phyloP scores from a whole-genome alignment of 179 eudicot species.

The Nepenthes alata region DNA sequence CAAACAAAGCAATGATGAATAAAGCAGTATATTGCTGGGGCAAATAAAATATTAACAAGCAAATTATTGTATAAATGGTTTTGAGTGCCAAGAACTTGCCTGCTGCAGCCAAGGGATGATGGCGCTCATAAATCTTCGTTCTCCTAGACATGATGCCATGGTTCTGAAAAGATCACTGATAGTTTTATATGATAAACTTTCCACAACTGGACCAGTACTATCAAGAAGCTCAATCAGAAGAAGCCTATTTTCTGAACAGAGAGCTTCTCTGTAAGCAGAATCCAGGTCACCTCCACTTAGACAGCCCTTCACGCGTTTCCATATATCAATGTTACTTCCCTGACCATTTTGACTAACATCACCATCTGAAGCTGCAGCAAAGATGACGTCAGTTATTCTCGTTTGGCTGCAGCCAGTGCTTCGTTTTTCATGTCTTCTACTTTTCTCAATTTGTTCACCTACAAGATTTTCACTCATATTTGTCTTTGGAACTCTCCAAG shows the following conservation, averaged over 20 bases:
- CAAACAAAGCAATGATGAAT: no score
- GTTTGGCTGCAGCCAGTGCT: constrained; percentile 13
- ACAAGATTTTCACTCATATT: constrained; percentile 26
- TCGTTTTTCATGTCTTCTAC: constrained; percentile 19
- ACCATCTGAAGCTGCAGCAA: constrained; percentile 13
- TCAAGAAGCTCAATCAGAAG: constrained; percentile 57
- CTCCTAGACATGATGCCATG: constrained; percentile 38
- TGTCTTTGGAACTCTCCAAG: constrained; percentile 26
- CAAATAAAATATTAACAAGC: no score
- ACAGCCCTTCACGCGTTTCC: constrained; percentile 41
- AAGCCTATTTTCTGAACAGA: constrained; percentile 43
- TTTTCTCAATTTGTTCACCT: constrained; percentile 21
- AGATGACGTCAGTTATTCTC: constrained; percentile 18
- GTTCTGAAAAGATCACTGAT: constrained; percentile 39
- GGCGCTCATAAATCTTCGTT: constrained; percentile 42
- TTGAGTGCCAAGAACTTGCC: constrained; percentile 25
- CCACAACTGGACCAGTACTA: constrained; percentile 78
- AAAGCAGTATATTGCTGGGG: no score
- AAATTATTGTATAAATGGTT: no score
- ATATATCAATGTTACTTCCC: constrained; percentile 23
- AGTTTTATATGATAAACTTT: constrained; percentile 53
- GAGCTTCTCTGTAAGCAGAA: constrained; percentile 69
- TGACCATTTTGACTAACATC: constrained; percentile 20
- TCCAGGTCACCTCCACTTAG: constrained; percentile 53
- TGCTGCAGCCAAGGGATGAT: constrained; percentile 81